These are phyloP conservation scores for Cryptococcus sp. DNA, from an alignment of 1,284 basidiomycete species.

Conservation along the genomic window DNA sequence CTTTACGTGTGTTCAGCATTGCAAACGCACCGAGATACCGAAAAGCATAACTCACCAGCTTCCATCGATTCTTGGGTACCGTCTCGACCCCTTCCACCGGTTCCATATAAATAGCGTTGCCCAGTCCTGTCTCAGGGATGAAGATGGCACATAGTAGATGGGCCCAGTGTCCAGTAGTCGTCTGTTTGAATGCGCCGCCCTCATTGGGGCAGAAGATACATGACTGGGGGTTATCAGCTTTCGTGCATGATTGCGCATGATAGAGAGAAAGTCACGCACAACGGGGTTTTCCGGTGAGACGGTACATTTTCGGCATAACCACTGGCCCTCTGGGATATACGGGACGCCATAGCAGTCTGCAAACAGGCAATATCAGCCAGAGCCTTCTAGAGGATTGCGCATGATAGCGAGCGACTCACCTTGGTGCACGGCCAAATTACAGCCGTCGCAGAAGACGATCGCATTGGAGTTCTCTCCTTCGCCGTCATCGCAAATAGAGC, in stretches of 20 bases:
- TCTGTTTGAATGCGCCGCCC: slow-evolving; percentile 98
- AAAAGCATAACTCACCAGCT: slow-evolving; percentile 65
- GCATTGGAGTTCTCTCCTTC: slow-evolving; percentile 99
- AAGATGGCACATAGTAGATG: slow-evolving; percentile 97
- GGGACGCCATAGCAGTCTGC: slow-evolving; percentile 98
- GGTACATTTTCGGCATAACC: slow-evolving; percentile 98
- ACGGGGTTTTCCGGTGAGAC: slow-evolving; percentile 96
- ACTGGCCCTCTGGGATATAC: slow-evolving; percentile 99
- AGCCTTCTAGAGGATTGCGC: neutral
- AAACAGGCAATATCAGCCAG: slow-evolving; percentile 11
- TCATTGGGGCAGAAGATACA: slow-evolving; percentile 95
- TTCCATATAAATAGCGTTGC: slow-evolving; percentile 98
- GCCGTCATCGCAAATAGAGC: slow-evolving; percentile 95
- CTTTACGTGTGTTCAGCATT: slow-evolving; percentile 51
- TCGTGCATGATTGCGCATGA: neutral
- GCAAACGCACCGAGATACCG: neutral
- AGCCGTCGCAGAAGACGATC: slow-evolving; percentile 99
- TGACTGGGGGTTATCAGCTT: slow-evolving; percentile 58
- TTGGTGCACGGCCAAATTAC: slow-evolving; percentile 98
- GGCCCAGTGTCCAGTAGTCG: slow-evolving; percentile 88
- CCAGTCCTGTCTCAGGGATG: slow-evolving; percentile 93
- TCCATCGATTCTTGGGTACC: slow-evolving; percentile 92
- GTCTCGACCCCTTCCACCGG: slow-evolving; percentile 88
- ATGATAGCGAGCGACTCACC: slow-evolving; percentile 56
- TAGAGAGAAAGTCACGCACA: slow-evolving; percentile 57